These are phyloP conservation scores for Pseudoturritis turrita DNA, from an alignment of 345 rosid genomes.

Conservation along the genomic window DNA sequence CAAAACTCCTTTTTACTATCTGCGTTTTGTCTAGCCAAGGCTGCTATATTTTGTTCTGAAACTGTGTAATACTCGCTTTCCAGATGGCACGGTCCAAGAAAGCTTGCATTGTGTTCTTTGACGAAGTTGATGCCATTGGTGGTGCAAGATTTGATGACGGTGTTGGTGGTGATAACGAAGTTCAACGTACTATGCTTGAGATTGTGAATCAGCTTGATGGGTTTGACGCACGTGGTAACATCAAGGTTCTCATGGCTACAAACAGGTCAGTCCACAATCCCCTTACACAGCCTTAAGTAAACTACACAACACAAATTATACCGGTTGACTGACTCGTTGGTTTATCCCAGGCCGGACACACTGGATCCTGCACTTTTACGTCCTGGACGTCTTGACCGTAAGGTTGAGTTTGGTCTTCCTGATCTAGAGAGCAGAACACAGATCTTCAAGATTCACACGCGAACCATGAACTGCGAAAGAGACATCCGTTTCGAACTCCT, in stretches of 20 bases:
- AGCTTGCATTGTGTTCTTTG: constrained; percentile 85
- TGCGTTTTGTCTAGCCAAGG: not conserved
- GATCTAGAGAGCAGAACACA: not conserved
- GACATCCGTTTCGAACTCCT: constrained; percentile 87
- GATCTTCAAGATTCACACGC: not conserved
- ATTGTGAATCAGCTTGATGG: constrained; percentile 90
- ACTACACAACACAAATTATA: not conserved
- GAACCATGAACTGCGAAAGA: not conserved
- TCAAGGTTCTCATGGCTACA: constrained; percentile 86
- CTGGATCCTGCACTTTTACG: constrained; percentile 80
- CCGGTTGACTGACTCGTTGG: not conserved
- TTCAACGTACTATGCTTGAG: constrained; percentile 80
- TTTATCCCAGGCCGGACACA: constrained; percentile 55
- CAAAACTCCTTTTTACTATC: not conserved
- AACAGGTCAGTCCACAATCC: constrained; percentile 45
- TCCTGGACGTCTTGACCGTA: constrained; percentile 79
- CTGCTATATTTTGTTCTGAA: not conserved
- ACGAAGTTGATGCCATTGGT: constrained; percentile 81
- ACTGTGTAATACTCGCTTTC: not conserved
- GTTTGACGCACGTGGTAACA: constrained; percentile 82
- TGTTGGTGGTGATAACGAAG: constrained; percentile 79
- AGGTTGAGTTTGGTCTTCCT: constrained; percentile 81
- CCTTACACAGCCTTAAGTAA: not conserved
- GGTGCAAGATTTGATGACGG: constrained; percentile 67
- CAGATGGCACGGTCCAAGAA: constrained; percentile 90